Evolutionary conservation across 352 stramenopile species (phyloP).

Genomic region (Globisporangium barbulae): DNA sequence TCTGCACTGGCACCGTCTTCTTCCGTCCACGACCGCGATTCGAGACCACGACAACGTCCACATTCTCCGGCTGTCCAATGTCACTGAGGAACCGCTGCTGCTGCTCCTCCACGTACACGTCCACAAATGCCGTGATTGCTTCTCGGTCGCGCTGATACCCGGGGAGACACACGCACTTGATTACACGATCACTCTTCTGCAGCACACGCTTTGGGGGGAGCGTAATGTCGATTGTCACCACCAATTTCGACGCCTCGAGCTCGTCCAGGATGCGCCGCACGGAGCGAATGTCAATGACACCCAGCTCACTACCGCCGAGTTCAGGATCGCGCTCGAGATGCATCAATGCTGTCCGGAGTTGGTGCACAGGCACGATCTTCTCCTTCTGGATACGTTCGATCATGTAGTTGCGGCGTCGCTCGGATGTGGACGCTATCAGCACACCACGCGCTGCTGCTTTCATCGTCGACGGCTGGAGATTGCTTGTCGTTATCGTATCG

Average conservation of each 20-base stretch:
- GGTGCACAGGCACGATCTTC: slow-evolving; percentile 70
- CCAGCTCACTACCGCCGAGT: slow-evolving; percentile 25
- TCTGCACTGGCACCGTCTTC: slow-evolving; percentile 21
- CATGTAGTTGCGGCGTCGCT: slow-evolving; percentile 53
- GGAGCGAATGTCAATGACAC: slow-evolving; percentile 62
- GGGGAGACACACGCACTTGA: slow-evolving; percentile 68
- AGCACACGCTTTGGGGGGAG: slow-evolving; percentile 63
- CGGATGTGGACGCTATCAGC: slow-evolving; percentile 50
- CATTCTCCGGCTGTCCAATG: slow-evolving; percentile 39
- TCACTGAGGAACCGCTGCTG: slow-evolving; percentile 62
- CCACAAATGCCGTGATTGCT: slow-evolving; percentile 52
- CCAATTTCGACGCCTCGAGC: slow-evolving; percentile 38
- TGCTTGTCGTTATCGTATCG: slow-evolving; percentile 3
- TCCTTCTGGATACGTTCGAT: slow-evolving; percentile 49
- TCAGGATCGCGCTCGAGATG: slow-evolving; percentile 36
- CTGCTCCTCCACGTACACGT: slow-evolving; percentile 60
- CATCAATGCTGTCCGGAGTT: slow-evolving; percentile 52
- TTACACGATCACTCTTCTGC: slow-evolving; percentile 54
- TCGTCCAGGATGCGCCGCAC: slow-evolving; percentile 65
- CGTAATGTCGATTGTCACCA: slow-evolving; percentile 65
- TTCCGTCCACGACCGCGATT: slow-evolving; percentile 28
- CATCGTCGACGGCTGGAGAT: slow-evolving; percentile 52
- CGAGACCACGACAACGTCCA: slow-evolving; percentile 60
- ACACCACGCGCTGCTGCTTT: slow-evolving; percentile 46
- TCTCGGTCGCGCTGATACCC: slow-evolving; percentile 47